Evolutionary conservation across 768 basidiomycete genomes (phyloP), one percentile per base, ranked within the genome.

Genomic region (Leccinum subgranulosum): DNA sequence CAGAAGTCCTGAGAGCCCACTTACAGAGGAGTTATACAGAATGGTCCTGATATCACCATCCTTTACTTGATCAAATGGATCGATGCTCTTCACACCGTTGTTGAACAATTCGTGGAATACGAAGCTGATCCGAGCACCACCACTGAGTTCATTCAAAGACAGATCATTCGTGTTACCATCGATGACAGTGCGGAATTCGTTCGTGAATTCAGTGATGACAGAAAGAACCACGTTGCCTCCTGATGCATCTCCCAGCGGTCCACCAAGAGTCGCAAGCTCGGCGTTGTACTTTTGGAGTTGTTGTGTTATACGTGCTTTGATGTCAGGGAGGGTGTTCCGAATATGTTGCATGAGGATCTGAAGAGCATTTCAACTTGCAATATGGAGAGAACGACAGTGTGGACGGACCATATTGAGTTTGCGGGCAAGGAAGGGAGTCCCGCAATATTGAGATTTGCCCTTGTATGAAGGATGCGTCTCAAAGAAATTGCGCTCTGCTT

Each of bases 301-400:
- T 59, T 88, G 82, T n/a, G 86, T 81, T 70, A 99, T 98, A 65
- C 95, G 87, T 15, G 86, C 83, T 78, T 99, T 99, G 81, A 98
- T 98, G 71, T 99, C 97, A 31, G 97, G 97, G n/a, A 99, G 82
- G 21, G 94, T 97, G 53, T 92, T 85, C 56, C 92, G 91, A 72
- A 99, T 98, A 75, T 99, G 97, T 75, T 97, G 94, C 95, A 98
- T 98, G 53, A 99, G 86, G 69, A 99, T 96, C 94, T 96, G 57
- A 17, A 47, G 8, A 50, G 21, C 17, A 7, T 11, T 36, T 62
- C 31, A 59, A 41, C 33, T 50, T 34, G 55, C 41, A 7, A 25
- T 51, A 29, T 11, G 21, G 31, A 47, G 19, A 12, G 23, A 43
- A 49, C 19, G 28, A 29, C 4, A 43, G 17, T 15, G 29, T 28